These are phyloP conservation scores for Cymbopogon citratus DNA, from an alignment of 176 grass and related monocot genomes.

Conservation along the genomic window DNA sequence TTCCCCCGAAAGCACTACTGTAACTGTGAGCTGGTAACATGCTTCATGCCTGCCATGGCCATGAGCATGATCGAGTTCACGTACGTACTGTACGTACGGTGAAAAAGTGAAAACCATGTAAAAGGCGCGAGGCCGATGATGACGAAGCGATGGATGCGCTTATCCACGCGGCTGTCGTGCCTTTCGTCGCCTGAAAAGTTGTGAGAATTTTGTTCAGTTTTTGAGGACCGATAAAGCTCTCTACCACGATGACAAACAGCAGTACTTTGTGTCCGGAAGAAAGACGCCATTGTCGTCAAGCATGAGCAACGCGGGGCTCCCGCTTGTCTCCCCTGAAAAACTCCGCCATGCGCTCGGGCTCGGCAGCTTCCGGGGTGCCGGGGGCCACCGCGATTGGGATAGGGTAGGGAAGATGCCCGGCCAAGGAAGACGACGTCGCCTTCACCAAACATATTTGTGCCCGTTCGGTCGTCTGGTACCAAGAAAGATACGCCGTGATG, in stretches of 20 bases:
- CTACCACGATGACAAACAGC: background rate
- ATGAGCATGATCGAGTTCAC: background rate
- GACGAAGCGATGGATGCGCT: background rate
- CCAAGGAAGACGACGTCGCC: background rate
- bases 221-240: constrained; percentile 5
- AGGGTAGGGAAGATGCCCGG: background rate
- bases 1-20: background rate
- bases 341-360: background rate
- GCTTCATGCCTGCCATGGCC: too few species aligned
- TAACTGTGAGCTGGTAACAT: background rate
- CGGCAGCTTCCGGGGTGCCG: constrained; percentile 8
- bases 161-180: constrained; percentile 10
- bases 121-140: background rate
- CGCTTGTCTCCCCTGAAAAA: background rate
- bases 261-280: constrained; percentile 8
- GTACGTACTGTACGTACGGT: background rate
- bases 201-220: constrained; percentile 20
- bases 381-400: background rate
- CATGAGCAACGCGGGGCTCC: background rate
- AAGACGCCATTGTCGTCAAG: constrained; percentile 7
- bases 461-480: background rate
- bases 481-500: background rate
- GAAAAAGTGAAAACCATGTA: background rate
- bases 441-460: background rate
- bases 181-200: constrained; percentile 43